Conservation (phyloP, 202 grass and related monocot genomes). For the Saccharum hybrid region DNA sequence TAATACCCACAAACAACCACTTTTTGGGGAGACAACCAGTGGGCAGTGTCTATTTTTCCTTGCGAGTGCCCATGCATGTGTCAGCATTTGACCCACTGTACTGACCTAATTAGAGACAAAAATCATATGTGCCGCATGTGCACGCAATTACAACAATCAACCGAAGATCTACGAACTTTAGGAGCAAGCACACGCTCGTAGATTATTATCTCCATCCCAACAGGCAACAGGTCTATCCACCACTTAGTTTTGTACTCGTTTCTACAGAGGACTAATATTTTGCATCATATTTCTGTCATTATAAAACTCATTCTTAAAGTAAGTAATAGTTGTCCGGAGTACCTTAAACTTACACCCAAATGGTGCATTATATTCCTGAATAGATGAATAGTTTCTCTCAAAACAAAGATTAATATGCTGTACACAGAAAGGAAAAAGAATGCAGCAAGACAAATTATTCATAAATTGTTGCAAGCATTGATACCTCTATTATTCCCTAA, state of each 20-base stretch:
- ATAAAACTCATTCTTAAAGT: neutral
- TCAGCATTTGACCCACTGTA: neutral
- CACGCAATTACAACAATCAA: conserved; percentile 6
- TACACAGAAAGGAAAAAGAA: neutral
- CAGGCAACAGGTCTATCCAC: neutral
- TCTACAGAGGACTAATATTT: neutral
- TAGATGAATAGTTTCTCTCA: neutral
- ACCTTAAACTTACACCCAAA: neutral
- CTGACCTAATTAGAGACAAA: neutral
- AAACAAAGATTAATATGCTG: neutral
- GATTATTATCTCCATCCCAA: neutral
- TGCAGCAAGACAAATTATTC: neutral
- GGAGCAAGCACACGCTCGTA: neutral
- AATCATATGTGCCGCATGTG: neutral
- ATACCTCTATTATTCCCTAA: neutral
- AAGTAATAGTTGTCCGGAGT: neutral
- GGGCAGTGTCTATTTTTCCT: neutral
- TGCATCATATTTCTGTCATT: neutral
- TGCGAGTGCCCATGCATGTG: neutral
- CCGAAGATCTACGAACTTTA: neutral
- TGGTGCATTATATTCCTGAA: neutral
- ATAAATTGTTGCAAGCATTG: neutral
- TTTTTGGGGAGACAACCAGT: neutral
- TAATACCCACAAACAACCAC: neutral
- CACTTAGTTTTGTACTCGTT: neutral